Base-by-base conservation (phyloP, 2,329 filamentous ascomycete genomes). In the Venturia asperata region DNA sequence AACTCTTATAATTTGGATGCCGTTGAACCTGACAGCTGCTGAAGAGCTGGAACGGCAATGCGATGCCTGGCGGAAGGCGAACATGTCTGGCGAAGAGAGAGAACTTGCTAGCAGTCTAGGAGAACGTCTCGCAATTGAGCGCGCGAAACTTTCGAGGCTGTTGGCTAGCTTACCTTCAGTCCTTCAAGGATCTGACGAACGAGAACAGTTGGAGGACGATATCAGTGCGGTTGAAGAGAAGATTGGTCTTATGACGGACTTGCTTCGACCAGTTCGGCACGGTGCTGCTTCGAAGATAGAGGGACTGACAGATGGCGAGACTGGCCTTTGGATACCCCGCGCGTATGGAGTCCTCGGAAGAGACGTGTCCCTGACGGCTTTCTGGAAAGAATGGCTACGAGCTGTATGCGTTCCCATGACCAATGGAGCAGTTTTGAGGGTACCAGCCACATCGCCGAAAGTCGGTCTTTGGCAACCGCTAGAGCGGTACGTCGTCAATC, bases 321-420 rank as follows among this genome's bases (percentile, higher is more conserved):
- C 91, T 64, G 94, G 93, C 1, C 87, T 97, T 67, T 99, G 94
- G 94, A 92, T 91, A 62, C 94, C 94, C 21, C 85, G 94, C 68
- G 92, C 93, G 1, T 99, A 96, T 73, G 94, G 94, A 66, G 88
- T 99, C 67, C 81, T 99, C 68, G 94, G 94, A 42, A 85, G 90
- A 68, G 94, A 99, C 74, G 82, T 83, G 15, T 88, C 86, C 67
- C 84, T 95, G 77, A 92, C 92, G 68, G 85, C 87, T 41, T 97
- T 99, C 77, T 99, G 93, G 92, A 97, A 97, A 76, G 94, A 99
- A 75, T 99, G 94, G 94, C 83, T 99, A 61, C 89, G 91, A 76
- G 92, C 93, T 7, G 84, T 97, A 11, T 82, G 94, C n/a, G 91
- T 96, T 27, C 94, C 94, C 37, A 99, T 97, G 94, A 92, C 87